These are phyloP conservation scores for Thalassia testudinum DNA, from an alignment of 116 monocot species.

Conservation along the genomic window DNA sequence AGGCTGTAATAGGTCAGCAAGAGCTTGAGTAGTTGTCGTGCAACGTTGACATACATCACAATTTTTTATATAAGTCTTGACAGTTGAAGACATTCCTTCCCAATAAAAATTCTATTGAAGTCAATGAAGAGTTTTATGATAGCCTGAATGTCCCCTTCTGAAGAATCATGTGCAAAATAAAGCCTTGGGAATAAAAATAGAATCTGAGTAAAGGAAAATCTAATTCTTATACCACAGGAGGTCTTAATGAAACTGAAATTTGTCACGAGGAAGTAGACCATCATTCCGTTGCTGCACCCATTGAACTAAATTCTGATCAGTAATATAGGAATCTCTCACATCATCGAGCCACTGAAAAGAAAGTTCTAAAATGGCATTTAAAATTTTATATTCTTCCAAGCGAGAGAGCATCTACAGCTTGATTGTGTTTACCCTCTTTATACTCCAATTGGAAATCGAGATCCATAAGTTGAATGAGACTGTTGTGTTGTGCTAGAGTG, in stretches of 20 bases:
- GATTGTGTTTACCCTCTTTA: constrained; percentile 2
- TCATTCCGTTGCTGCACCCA: background rate
- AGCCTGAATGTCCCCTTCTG: background rate
- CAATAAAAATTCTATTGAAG: background rate
- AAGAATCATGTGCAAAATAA: background rate
- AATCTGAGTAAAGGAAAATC: background rate
- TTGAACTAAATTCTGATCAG: background rate
- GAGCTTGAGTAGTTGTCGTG: background rate
- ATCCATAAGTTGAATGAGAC: constrained; percentile 5
- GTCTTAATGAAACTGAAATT: background rate
- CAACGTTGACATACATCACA: constrained; percentile 1
- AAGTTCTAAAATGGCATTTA: background rate
- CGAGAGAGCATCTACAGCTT: constrained; percentile 5
- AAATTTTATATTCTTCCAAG: background rate
- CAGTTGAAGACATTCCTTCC: background rate
- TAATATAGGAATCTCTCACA: background rate
- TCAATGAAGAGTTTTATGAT: background rate
- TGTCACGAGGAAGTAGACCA: background rate
- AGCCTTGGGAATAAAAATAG: background rate
- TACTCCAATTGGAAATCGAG: constrained; percentile 6
- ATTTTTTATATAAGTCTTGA: background rate
- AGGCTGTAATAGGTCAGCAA: background rate
- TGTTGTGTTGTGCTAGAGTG: background rate
- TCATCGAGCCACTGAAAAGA: background rate
- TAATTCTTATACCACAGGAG: background rate